These are phyloP conservation scores for Chloris gayana DNA, from an alignment of 176 grass and related monocot species.

Conservation along the genomic window DNA sequence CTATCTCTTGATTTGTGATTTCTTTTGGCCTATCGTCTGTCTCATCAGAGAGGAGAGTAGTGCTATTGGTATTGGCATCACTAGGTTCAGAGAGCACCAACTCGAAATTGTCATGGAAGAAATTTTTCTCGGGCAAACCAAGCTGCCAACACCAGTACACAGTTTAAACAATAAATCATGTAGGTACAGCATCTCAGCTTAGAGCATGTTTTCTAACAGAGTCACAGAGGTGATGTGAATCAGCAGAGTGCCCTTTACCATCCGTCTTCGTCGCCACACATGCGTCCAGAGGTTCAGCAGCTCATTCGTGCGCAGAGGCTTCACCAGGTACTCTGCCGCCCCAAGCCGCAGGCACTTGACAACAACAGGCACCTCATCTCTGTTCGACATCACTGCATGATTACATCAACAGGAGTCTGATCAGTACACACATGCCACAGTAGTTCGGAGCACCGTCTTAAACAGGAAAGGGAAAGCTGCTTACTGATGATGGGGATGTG, in stretches of 20 bases:
- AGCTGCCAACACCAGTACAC: constrained; percentile 61
- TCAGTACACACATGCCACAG: background rate
- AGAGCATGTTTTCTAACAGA: constrained; percentile 36
- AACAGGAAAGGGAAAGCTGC: constrained; percentile 1
- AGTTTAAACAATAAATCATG: constrained; percentile 28
- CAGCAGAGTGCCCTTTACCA: constrained; percentile 52
- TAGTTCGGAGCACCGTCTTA: background rate
- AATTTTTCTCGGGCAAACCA: constrained; percentile 79
- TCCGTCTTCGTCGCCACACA: constrained; percentile 82
- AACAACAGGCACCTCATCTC: constrained; percentile 90
- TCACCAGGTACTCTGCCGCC: constrained; percentile 90
- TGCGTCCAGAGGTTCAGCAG: constrained; percentile 95
- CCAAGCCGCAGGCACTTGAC: constrained; percentile 94
- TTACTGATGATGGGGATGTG: constrained; percentile 98
- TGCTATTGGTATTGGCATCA: constrained; percentile 87
- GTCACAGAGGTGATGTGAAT: constrained; percentile 23
- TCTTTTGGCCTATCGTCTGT: constrained; percentile 76
- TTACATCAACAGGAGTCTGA: constrained; percentile 13
- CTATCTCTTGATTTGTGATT: constrained; percentile 52
- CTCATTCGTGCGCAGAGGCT: constrained; percentile 90
- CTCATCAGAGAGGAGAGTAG: constrained; percentile 77
- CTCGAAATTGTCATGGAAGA: constrained; percentile 77
- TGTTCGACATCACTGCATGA: constrained; percentile 83
- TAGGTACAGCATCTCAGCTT: constrained; percentile 28
- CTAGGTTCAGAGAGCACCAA: constrained; percentile 73